Conservation (phyloP, 345 rosid species). For the Populus davidiana region DNA sequence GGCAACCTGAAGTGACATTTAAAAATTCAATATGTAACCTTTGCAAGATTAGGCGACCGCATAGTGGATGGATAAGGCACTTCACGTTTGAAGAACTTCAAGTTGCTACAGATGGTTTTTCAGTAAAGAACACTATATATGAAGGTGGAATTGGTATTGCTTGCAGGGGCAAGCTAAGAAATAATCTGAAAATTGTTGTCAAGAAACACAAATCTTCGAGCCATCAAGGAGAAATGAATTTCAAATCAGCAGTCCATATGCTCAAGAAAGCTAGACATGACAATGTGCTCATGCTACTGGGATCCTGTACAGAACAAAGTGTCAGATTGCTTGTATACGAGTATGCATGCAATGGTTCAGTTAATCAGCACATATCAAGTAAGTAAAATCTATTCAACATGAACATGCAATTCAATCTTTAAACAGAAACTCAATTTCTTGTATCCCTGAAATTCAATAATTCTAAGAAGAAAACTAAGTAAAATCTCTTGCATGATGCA, state of each 20-base stretch:
- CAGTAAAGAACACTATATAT: constrained; percentile 22
- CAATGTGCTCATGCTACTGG: constrained; percentile 35
- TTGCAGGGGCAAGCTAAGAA: constrained; percentile 24
- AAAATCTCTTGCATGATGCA: constrained; percentile 21
- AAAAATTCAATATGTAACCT: constrained; percentile 21
- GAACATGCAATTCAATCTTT: background rate
- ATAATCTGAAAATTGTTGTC: constrained; percentile 23
- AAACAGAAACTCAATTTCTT: background rate
- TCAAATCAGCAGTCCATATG: constrained; percentile 17
- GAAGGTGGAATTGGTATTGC: constrained; percentile 7
- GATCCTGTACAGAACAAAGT: constrained; percentile 34
- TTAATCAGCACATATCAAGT: constrained; percentile 32
- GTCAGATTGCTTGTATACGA: constrained; percentile 36
- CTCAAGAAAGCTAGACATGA: constrained; percentile 27
- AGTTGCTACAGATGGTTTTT: constrained; percentile 38
- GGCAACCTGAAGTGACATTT: constrained; percentile 2
- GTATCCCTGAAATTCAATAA: background rate
- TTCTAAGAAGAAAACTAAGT: background rate
- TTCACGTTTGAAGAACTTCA: constrained; percentile 34
- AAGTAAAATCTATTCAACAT: constrained; percentile 3
- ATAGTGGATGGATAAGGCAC: constrained; percentile 9
- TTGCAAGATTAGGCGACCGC: constrained; percentile 26
- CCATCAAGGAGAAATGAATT: constrained; percentile 10
- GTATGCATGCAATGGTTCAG: constrained; percentile 33
- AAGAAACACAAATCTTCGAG: constrained; percentile 1